Evolutionary conservation across 768 basidiomycete species (phyloP).

Genomic region (Boletus vermiculosoides): DNA sequence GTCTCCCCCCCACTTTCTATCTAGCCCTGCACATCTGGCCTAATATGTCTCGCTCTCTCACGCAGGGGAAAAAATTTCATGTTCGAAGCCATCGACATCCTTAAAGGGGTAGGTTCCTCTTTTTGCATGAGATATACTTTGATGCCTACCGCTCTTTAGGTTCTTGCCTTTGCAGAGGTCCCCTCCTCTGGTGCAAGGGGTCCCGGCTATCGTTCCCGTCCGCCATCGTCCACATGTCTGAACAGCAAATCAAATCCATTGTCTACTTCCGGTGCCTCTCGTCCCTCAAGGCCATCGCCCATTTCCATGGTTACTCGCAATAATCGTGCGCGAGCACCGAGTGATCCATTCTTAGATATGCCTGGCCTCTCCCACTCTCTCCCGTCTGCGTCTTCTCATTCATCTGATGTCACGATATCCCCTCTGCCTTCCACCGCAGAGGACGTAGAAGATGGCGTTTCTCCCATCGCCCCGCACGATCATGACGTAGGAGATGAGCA

Average conservation of each 20-base stretch:
- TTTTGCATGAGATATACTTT: conserved; percentile 13
- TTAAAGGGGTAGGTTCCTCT: conserved; percentile 73
- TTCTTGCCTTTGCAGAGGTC: conserved; percentile 76
- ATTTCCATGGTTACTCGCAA: conserved; percentile 46
- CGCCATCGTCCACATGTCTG: conserved; percentile 44
- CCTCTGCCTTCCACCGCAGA: conserved; percentile 34
- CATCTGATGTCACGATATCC: conserved; percentile 35
- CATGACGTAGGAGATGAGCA: conserved; percentile 36
- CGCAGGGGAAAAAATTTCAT: conserved; percentile 90
- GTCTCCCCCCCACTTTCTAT: conserved; percentile 33
- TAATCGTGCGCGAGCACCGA: conserved; percentile 71
- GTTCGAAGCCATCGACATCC: conserved; percentile 84
- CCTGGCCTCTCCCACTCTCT: conserved; percentile 55
- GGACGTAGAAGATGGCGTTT: conserved; percentile 41
- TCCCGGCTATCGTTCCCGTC: conserved; percentile 35
- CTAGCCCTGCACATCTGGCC: conserved; percentile 6
- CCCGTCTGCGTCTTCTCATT: conserved; percentile 53
- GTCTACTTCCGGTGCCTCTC: conserved; percentile 28
- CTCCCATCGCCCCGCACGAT: conserved; percentile 35
- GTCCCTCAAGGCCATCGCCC: conserved; percentile 38
- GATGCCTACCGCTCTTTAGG: conserved; percentile 32
- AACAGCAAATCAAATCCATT: conserved; percentile 59
- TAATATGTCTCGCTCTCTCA: conserved; percentile 21
- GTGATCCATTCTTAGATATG: conserved; percentile 79
- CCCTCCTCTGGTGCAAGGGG: conserved; percentile 34